Percentiles rank a stretch among this genome's conserved stretches.
These are phyloP conservation scores for Fragaria vesca DNA, from an alignment of 306 rosid species.

Conservation along the genomic window DNA sequence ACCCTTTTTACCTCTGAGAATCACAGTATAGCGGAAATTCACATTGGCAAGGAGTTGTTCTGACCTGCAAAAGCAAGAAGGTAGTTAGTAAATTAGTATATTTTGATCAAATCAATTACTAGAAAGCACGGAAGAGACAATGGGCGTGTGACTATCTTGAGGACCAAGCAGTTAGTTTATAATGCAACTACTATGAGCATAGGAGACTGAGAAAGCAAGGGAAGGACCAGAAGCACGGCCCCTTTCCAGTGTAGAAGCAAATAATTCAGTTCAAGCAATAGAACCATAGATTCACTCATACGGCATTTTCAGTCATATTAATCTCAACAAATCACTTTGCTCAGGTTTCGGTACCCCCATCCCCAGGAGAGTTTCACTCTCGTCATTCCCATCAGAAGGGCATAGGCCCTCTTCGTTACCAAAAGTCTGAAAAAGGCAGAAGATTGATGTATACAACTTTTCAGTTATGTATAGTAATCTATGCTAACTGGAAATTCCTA, in stretches of 20 bases:
- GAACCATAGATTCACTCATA: background rate
- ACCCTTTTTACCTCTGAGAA: conserved; percentile 41
- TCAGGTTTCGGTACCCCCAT: background rate
- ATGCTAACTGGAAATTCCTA: background rate
- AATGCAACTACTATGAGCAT: background rate
- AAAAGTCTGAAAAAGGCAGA: background rate
- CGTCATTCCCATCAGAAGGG: background rate
- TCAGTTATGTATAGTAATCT: too few species aligned
- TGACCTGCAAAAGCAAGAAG: conserved; percentile 45
- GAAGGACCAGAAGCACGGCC: background rate
- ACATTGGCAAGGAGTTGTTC: conserved; percentile 66
- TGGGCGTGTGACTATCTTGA: background rate
- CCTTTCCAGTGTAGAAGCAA: background rate
- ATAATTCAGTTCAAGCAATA: background rate
- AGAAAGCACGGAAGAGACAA: background rate
- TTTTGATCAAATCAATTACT: background rate
- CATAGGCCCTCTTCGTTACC: background rate
- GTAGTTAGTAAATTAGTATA: background rate
- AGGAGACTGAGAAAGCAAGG: background rate
- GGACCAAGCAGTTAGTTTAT: background rate
- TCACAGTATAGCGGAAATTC: conserved; percentile 63
- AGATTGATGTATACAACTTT: background rate
- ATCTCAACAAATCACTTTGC: background rate
- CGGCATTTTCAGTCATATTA: background rate
- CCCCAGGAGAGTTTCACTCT: background rate